Evolutionary conservation across 1,284 basidiomycete genomes (phyloP).

Genomic region (Microbotryum lychnidis-dioicae): DNA sequence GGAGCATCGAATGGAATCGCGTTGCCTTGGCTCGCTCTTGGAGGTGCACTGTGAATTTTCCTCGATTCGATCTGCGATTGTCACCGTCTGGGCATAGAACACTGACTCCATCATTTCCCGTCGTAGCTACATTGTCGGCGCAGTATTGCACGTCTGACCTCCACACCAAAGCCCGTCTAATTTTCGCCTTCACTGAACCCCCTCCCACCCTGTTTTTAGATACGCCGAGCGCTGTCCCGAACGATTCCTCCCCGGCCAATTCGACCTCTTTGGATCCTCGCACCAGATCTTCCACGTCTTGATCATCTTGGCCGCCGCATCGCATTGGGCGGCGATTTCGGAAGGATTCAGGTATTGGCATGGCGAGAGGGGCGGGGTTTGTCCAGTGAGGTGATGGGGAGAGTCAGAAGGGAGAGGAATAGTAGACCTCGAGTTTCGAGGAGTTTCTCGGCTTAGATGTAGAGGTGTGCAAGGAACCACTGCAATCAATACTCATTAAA

Average conservation of each 20-base stretch:
- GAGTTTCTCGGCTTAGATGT: not conserved
- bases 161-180: not conserved
- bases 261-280: slow-evolving; percentile 27
- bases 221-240: slow-evolving; percentile 34
- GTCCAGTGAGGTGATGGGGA: not conserved
- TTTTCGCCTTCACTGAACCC: not conserved
- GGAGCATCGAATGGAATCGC: slow-evolving; percentile 13
- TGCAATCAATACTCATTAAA: not conserved
- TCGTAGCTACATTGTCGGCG: slow-evolving; percentile 21
- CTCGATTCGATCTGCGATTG: not conserved
- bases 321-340: slow-evolving; percentile 6
- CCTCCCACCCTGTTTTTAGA: not conserved
- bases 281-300: slow-evolving; percentile 35
- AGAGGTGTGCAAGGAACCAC: no score
- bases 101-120: not conserved
- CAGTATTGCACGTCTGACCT: slow-evolving; percentile 13
- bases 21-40: slow-evolving; percentile 26
- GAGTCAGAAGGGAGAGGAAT: not conserved
- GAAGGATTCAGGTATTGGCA: slow-evolving; percentile 25
- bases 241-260: slow-evolving; percentile 26
- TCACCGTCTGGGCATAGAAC: not conserved
- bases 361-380: slow-evolving; percentile 6
- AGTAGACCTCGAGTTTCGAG: not conserved
- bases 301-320: slow-evolving; percentile 17
- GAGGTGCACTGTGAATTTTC: slow-evolving; percentile 18